These are phyloP conservation scores for Lentinula sp. DNA, from an alignment of 768 basidiomycete species.

Conservation along the genomic window DNA sequence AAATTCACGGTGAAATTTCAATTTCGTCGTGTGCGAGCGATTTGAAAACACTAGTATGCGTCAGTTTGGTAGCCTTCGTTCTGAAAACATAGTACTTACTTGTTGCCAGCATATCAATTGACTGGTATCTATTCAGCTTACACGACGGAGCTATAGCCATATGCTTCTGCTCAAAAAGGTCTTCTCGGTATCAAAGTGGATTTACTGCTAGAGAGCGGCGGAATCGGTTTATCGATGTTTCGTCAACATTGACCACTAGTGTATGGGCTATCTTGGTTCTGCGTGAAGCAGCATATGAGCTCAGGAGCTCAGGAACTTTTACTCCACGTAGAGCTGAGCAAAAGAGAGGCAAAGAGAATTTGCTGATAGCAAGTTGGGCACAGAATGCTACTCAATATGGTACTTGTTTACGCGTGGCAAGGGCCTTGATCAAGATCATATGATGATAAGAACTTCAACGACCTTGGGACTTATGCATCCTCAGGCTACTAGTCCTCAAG, in stretches of 20 bases:
- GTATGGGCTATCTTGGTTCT: too few relatives aligned
- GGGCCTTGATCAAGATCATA: too few relatives aligned
- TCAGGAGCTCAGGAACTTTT: too few relatives aligned
- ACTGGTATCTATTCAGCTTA: background rate
- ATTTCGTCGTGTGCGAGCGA: too few relatives aligned
- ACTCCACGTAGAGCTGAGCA: too few relatives aligned
- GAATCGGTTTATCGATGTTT: background rate
- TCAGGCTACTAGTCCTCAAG: background rate
- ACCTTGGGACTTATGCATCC: background rate
- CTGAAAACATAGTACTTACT: background rate
- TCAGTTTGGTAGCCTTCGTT: too few relatives aligned
- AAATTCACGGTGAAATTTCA: too few relatives aligned
- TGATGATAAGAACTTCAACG: too few relatives aligned
- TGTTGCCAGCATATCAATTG: background rate
- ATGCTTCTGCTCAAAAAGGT: background rate
- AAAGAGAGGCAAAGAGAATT: background rate
- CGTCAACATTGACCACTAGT: background rate
- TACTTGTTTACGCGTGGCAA: background rate
- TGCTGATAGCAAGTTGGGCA: background rate
- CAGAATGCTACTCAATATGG: background rate
- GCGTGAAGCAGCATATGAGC: too few relatives aligned
- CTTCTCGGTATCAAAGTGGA: background rate
- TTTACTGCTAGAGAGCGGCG: background rate
- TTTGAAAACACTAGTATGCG: too few relatives aligned
- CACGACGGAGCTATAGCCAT: background rate